Conservation (phyloP, 2,329 filamentous ascomycete species). For the Colletotrichum nymphaeae region DNA sequence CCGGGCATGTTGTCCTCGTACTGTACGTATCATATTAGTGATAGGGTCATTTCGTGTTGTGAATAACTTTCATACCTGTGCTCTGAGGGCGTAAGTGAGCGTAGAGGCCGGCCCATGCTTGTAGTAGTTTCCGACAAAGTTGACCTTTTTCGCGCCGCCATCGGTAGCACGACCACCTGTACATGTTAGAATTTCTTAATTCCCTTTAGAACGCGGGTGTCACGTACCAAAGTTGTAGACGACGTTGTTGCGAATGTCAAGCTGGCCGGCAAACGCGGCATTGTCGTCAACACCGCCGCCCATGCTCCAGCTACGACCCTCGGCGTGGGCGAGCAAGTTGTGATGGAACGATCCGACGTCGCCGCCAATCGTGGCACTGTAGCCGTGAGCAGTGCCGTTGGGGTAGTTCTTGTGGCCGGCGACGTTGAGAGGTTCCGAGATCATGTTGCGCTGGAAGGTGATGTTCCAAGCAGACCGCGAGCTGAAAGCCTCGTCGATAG, state of each 20-base stretch:
- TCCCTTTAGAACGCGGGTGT: not conserved
- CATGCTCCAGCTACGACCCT: slow-evolving; percentile 50
- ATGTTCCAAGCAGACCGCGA: slow-evolving; percentile 48
- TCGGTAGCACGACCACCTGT: slow-evolving; percentile 43
- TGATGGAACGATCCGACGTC: slow-evolving; percentile 49
- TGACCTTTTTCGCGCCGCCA: slow-evolving; percentile 45
- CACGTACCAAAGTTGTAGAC: slow-evolving; percentile 48
- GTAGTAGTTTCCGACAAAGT: slow-evolving; percentile 48
- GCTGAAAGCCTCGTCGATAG: slow-evolving; percentile 48
- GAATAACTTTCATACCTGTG: slow-evolving; percentile 28
- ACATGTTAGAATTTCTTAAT: not conserved
- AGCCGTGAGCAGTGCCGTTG: slow-evolving; percentile 43
- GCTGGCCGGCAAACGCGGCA: slow-evolving; percentile 43
- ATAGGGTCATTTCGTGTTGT: too few relatives aligned
- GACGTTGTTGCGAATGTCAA: slow-evolving; percentile 50
- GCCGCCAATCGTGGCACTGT: slow-evolving; percentile 44
- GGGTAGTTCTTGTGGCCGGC: slow-evolving; percentile 51
- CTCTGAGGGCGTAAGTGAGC: slow-evolving; percentile 42
- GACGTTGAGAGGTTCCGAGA: slow-evolving; percentile 49
- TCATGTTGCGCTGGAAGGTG: slow-evolving; percentile 48
- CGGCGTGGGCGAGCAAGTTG: slow-evolving; percentile 46
- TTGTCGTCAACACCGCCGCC: slow-evolving; percentile 44
- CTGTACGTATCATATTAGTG: not conserved
- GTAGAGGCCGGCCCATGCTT: slow-evolving; percentile 45
- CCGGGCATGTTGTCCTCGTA: slow-evolving; percentile 47